Conservation (phyloP, 495 filamentous ascomycete species). For the Penicillium bovifimosum region DNA sequence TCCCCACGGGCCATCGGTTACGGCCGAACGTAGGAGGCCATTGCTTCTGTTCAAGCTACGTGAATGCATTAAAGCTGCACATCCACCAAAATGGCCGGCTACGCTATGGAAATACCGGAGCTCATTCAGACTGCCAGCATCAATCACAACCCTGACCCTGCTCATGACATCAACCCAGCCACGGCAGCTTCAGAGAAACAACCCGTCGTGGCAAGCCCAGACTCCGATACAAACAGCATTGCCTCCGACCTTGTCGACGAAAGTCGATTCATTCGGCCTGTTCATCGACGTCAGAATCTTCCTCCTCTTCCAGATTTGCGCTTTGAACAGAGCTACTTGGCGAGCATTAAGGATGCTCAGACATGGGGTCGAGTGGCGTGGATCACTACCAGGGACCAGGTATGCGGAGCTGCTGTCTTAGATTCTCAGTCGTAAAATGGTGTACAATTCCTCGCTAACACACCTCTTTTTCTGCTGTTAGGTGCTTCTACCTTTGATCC, state of each 20-base stretch:
- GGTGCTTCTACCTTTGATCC: constrained; percentile 76
- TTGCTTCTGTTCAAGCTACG: not conserved
- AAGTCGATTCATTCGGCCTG: constrained; percentile 50
- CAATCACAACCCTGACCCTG: constrained; percentile 58
- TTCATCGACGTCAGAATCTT: constrained; percentile 51
- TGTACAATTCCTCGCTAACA: not conserved
- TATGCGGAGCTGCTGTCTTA: constrained; percentile 26
- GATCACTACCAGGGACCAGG: constrained; percentile 88
- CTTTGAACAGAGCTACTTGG: constrained; percentile 96
- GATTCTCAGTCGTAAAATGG: not conserved
- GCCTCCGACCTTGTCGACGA: constrained; percentile 43
- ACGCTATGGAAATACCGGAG: constrained; percentile 59
- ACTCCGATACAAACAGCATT: constrained; percentile 43
- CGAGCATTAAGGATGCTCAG: constrained; percentile 71
- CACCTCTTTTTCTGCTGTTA: constrained; percentile 26
- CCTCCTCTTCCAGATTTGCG: constrained; percentile 88
- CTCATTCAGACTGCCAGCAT: constrained; percentile 76
- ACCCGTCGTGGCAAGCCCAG: constrained; percentile 41
- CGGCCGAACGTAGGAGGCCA: not conserved
- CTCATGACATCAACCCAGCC: constrained; percentile 75
- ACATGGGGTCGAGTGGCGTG: constrained; percentile 69
- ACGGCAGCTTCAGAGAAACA: constrained; percentile 59
- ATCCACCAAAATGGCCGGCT: constrained; percentile 32
- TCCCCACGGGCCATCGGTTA: constrained; percentile 2
- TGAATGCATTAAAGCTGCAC: not conserved